These are phyloP conservation scores for Cudoniella acicularis DNA, from an alignment of 495 filamentous ascomycete species.

Conservation along the genomic window DNA sequence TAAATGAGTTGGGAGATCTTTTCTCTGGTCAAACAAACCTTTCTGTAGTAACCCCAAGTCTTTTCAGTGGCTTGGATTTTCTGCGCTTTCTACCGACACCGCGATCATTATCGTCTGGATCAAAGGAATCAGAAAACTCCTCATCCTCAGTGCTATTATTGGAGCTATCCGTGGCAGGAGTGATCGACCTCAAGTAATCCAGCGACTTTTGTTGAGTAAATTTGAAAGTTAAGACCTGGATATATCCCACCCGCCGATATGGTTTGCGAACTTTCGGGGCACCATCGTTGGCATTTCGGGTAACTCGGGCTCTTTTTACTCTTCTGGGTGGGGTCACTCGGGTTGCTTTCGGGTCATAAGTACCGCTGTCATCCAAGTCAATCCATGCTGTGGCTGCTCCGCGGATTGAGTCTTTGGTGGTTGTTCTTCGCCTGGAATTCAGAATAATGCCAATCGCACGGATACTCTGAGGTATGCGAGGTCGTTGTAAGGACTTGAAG, in stretches of 20 bases:
- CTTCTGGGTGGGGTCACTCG: background rate
- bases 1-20: background rate
- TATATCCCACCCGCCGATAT: conserved; percentile 2
- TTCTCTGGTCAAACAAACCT: too few species aligned
- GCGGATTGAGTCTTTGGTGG: background rate
- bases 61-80: background rate
- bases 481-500: background rate
- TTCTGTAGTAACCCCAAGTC: background rate
- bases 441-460: background rate
- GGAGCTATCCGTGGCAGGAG: background rate
- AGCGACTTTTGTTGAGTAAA: background rate
- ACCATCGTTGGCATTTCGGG: background rate
- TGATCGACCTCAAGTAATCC: conserved; percentile 16
- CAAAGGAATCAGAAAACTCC: background rate
- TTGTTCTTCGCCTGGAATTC: conserved; percentile 7
- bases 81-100: background rate
- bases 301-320: background rate
- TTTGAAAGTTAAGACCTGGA: conserved; percentile 3
- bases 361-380: conserved; percentile 22
- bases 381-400: conserved; percentile 9
- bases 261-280: background rate
- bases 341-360: conserved; percentile 12
- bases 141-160: background rate
- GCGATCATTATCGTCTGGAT: background rate
- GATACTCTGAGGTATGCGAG: background rate